These are phyloP conservation scores for Termitomyces sp. DNA, from an alignment of 768 basidiomycete species.

Conservation along the genomic window DNA sequence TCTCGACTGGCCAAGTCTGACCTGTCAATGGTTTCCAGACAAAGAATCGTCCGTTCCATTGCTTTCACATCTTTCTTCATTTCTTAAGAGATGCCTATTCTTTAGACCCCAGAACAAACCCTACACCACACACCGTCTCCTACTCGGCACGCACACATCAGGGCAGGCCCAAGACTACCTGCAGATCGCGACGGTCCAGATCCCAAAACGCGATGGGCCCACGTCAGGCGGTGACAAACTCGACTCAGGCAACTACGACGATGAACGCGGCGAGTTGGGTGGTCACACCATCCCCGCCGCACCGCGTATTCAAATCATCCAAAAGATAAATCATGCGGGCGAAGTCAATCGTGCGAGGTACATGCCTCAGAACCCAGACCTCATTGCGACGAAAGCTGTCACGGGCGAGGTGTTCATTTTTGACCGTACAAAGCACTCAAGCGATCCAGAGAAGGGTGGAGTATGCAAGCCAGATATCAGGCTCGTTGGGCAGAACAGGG, in stretches of 20 bases:
- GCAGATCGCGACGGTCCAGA: slow-evolving; percentile 90
- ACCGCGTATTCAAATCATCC: slow-evolving; percentile 84
- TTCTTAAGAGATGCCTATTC: neutral
- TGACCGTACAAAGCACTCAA: slow-evolving; percentile 95
- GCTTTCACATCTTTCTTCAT: slow-evolving; percentile 5
- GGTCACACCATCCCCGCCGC: slow-evolving; percentile 81
- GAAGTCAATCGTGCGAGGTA: slow-evolving; percentile 98
- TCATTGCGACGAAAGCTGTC: slow-evolving; percentile 93
- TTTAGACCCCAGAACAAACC: slow-evolving; percentile 84
- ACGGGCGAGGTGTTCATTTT: slow-evolving; percentile 92
- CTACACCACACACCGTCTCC: slow-evolving; percentile 91
- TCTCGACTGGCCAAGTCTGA: slow-evolving; percentile 95
- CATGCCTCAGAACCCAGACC: slow-evolving; percentile 98
- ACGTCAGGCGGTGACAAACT: slow-evolving; percentile 68
- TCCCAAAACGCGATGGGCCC: slow-evolving; percentile 76
- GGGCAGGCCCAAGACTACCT: slow-evolving; percentile 92
- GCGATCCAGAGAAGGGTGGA: slow-evolving; percentile 82
- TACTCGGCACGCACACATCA: slow-evolving; percentile 97
- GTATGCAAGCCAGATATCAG: slow-evolving; percentile 88
- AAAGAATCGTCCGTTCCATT: slow-evolving; percentile 68
- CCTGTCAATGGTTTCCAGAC: slow-evolving; percentile 99
- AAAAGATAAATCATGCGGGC: slow-evolving; percentile 91
- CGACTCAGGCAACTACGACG: slow-evolving; percentile 78
- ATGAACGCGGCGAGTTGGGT: slow-evolving; percentile 93
- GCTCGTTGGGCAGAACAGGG: slow-evolving; percentile 84